A percentile compares a stretch with the other conserved stretches of the same genome.
Evolutionary conservation across 2,329 filamentous ascomycete genomes (phyloP).

Genomic region (Microascus cirrosus): DNA sequence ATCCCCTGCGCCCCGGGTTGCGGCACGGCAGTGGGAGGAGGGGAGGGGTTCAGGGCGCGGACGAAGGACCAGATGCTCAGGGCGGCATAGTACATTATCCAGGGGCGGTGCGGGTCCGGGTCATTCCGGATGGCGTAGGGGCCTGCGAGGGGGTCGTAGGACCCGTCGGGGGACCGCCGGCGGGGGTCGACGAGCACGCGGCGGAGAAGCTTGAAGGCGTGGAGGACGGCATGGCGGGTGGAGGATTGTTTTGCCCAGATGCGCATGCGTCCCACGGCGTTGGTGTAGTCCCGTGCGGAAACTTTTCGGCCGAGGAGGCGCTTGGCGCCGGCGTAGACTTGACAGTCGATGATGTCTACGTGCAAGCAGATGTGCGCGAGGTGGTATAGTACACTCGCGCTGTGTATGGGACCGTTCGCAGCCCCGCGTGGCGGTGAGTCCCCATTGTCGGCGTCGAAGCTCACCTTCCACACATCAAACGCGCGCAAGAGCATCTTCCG

Average conservation of each 20-base stretch:
- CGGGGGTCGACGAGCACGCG: slow-evolving; percentile 56
- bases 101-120: slow-evolving; percentile 72
- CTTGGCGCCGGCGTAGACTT: slow-evolving; percentile 74
- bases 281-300: slow-evolving; percentile 61
- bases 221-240: slow-evolving; percentile 73
- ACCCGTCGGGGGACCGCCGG: slow-evolving; percentile 11
- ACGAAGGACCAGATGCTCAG: slow-evolving; percentile 84
- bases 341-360: slow-evolving; percentile 79
- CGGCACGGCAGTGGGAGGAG: neutral
- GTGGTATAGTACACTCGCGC: slow-evolving; percentile 70
- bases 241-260: slow-evolving; percentile 65
- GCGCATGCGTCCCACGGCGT: slow-evolving; percentile 65
- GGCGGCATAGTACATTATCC: slow-evolving; percentile 82
- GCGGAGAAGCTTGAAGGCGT: slow-evolving; percentile 70
- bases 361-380: slow-evolving; percentile 83
- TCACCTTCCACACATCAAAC: slow-evolving; percentile 78
- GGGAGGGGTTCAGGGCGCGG: slow-evolving; percentile 46
- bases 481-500: slow-evolving; percentile 63
- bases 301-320: slow-evolving; percentile 70
- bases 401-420: slow-evolving; percentile 57
- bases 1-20: neutral
- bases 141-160: slow-evolving; percentile 21
- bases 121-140: slow-evolving; percentile 69
- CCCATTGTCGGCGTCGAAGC: slow-evolving; percentile 57
- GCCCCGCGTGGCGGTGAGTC: slow-evolving; percentile 31